Evolutionary conservation across 148 eudicot genomes (phyloP).

Genomic region (Rhododendron kiyosumense): DNA sequence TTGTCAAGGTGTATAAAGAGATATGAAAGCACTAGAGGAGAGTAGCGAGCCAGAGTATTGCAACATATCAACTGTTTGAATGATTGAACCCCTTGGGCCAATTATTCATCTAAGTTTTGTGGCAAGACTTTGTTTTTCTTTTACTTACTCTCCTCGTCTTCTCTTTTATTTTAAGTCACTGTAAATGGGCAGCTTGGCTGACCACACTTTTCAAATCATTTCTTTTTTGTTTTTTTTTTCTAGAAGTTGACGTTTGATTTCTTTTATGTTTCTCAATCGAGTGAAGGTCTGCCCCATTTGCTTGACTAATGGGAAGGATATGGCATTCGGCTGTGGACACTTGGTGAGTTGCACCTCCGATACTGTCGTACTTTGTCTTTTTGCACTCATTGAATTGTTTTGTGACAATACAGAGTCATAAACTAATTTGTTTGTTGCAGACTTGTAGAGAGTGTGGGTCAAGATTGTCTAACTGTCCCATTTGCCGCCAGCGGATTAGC

Average conservation of each 20-base stretch:
- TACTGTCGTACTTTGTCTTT: neutral
- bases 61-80: neutral
- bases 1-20: neutral
- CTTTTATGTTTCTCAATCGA: neutral
- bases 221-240: neutral
- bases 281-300: constrained; percentile 41
- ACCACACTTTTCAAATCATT: neutral
- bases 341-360: constrained; percentile 24
- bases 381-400: neutral
- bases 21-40: neutral
- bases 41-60: neutral
- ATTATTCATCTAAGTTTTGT: neutral
- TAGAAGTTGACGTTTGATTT: neutral
- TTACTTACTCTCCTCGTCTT: neutral
- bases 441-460: constrained; percentile 39
- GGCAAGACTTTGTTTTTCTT: neutral
- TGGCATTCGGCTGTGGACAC: constrained; percentile 44
- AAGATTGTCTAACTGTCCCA: constrained; percentile 35
- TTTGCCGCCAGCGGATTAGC: constrained; percentile 36
- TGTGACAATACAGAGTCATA: neutral
- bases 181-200: neutral
- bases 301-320: constrained; percentile 31
- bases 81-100: constrained; percentile 1
- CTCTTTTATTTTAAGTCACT: neutral
- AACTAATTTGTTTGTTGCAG: constrained; percentile 15